These are phyloP conservation scores for Pythium guiyangense DNA, from an alignment of 352 stramenopile genomes.

Conservation along the genomic window DNA sequence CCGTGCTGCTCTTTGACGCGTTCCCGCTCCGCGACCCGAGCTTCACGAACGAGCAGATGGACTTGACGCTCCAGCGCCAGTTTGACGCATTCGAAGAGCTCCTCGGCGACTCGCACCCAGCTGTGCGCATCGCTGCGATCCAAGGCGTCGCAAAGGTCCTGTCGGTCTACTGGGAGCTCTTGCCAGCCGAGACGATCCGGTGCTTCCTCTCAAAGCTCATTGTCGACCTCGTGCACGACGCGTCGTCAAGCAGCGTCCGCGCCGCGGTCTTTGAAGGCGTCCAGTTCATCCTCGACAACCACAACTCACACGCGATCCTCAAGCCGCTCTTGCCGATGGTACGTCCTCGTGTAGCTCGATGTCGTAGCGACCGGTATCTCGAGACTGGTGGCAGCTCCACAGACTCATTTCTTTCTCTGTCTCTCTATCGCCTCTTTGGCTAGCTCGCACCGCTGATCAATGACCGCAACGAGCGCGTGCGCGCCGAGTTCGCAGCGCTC, in stretches of 20 bases:
- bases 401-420: not conserved
- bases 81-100: constrained; percentile 82
- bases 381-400: not conserved
- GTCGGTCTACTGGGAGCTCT: constrained; percentile 81
- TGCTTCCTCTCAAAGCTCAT: constrained; percentile 81
- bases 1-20: constrained; percentile 80
- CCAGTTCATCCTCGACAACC: constrained; percentile 85
- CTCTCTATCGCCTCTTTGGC: too few species aligned
- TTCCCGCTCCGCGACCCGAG: constrained; percentile 76
- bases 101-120: constrained; percentile 66
- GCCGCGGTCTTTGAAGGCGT: constrained; percentile 81
- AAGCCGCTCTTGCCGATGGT: constrained; percentile 84
- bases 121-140: constrained; percentile 72
- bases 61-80: constrained; percentile 73
- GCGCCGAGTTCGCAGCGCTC: constrained; percentile 67
- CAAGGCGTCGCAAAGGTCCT: constrained; percentile 80
- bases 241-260: constrained; percentile 66
- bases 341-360: constrained; percentile 12
- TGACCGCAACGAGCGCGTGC: constrained; percentile 80
- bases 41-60: constrained; percentile 75
- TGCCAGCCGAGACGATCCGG: constrained; percentile 75
- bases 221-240: constrained; percentile 80
- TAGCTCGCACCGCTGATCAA: constrained; percentile 79
- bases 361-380: too few species aligned
- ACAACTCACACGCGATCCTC: constrained; percentile 79